Conservation (phyloP, 225 moss, liverwort and hornwort genomes). For the Takakia lepidozioides region DNA sequence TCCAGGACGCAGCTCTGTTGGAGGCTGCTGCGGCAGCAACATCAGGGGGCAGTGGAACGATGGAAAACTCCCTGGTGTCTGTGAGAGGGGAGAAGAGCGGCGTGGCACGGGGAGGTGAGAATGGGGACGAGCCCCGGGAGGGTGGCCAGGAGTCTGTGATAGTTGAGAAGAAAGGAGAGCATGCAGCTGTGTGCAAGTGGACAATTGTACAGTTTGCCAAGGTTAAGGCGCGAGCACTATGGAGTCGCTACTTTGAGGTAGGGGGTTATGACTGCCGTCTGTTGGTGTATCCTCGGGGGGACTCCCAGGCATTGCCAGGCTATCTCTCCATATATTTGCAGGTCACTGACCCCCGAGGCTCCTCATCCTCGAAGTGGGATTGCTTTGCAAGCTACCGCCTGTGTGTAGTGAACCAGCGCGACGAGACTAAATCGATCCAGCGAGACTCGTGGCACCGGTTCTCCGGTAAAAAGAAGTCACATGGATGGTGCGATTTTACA, state of each 20-base stretch:
- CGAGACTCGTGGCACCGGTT: conserved; percentile 99
- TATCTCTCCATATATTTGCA: conserved; percentile 97
- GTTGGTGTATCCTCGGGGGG: conserved; percentile 93
- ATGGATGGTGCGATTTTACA: conserved; percentile 99
- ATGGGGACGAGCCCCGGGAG: conserved; percentile 92
- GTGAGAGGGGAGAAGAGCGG: conserved; percentile 69
- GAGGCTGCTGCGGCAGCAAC: conserved; percentile 37
- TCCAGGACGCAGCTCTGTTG: conserved; percentile 55
- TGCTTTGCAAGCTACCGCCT: conserved; percentile 97
- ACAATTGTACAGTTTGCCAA: conserved; percentile 96
- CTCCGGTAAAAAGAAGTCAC: conserved; percentile 96
- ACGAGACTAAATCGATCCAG: conserved; percentile 93
- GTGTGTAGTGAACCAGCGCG: conserved; percentile 93
- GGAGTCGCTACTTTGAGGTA: conserved; percentile 99
- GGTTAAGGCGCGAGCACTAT: conserved; percentile 85
- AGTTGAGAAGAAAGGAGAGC: conserved; percentile 97
- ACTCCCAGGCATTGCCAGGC: conserved; percentile 98
- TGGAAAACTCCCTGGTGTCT: conserved; percentile 85
- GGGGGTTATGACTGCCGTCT: conserved; percentile 98
- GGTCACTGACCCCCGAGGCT: conserved; percentile 95
- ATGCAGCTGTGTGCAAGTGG: conserved; percentile 97
- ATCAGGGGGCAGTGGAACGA: conserved; percentile 25
- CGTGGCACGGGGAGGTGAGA: conserved; percentile 79
- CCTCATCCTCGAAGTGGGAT: conserved; percentile 99
- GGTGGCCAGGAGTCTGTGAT: conserved; percentile 97